phyloP scores from a whole-genome alignment of 2,329 filamentous ascomycete genomes.

The Trichoderma sp. region DNA sequence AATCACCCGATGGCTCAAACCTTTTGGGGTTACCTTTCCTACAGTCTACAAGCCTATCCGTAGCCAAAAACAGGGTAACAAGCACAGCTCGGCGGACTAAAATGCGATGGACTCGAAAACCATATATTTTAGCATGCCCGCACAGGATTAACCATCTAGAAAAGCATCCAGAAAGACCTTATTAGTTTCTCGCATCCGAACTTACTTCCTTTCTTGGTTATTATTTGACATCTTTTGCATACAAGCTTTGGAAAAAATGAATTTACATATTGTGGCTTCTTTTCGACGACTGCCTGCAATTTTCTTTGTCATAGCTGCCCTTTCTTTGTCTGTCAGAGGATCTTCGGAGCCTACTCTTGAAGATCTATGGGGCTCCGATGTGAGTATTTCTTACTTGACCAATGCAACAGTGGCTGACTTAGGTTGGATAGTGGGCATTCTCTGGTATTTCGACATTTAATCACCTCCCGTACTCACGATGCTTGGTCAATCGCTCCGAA shows the following conservation, averaged over 20 bases:
- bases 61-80: not conserved
- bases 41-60: not conserved
- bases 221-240: not conserved
- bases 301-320: not conserved
- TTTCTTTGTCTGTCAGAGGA: not conserved
- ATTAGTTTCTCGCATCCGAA: not conserved
- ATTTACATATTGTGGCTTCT: not conserved
- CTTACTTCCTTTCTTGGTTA: not conserved
- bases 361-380: not conserved
- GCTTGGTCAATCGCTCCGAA: not conserved
- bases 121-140: not conserved
- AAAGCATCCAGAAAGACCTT: not conserved
- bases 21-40: not conserved
- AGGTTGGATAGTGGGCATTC: not conserved
- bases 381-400: not conserved
- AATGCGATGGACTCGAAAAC: not conserved
- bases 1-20: not conserved
- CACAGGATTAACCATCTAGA: not conserved
- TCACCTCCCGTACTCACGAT: not conserved
- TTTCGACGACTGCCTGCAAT: not conserved
- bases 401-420: not conserved
- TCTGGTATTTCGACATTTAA: not conserved
- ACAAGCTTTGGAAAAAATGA: not conserved
- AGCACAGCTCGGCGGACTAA: not conserved
- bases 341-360: not conserved